A percentile compares a stretch with the other conserved stretches of the same genome.
These are phyloP conservation scores for Conticribra guillardii DNA, from an alignment of 108 stramenopile species.

Conservation along the genomic window DNA sequence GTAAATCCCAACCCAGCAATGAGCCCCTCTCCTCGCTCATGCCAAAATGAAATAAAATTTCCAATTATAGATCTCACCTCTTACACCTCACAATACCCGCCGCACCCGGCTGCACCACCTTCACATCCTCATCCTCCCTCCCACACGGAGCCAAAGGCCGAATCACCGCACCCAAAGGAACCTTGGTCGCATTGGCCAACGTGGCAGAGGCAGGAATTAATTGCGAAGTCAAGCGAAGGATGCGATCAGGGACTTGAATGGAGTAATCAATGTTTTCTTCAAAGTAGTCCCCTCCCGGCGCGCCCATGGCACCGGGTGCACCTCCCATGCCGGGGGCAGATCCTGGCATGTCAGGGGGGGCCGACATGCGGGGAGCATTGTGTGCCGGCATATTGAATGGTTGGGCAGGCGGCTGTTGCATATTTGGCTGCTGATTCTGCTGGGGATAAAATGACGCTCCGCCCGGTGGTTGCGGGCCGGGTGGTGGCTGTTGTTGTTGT, in stretches of 20 bases:
- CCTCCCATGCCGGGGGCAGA: constrained; percentile 9
- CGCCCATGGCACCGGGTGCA: neutral
- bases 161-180: constrained; percentile 81
- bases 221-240: constrained; percentile 61
- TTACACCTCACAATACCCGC: constrained; percentile 98
- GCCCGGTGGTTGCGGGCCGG: constrained; percentile 21
- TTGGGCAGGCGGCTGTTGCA: constrained; percentile 11
- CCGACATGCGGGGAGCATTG: no score
- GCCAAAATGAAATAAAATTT: no score
- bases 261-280: constrained; percentile 74
- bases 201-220: constrained; percentile 65
- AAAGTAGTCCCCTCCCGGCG: constrained; percentile 33
- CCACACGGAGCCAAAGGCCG: constrained; percentile 77
- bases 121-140: constrained; percentile 64
- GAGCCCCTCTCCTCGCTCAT: no score
- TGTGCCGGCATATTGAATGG: no score
- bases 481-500: constrained; percentile 18
- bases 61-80: no score
- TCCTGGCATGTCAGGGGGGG: no score
- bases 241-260: constrained; percentile 66
- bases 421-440: constrained; percentile 12
- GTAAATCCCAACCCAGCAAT: no score
- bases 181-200: constrained; percentile 63
- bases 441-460: constrained; percentile 11
- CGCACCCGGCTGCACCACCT: constrained; percentile 92